Conservation (phyloP, 164 flowering plant genomes). For the Sedum album region DNA sequence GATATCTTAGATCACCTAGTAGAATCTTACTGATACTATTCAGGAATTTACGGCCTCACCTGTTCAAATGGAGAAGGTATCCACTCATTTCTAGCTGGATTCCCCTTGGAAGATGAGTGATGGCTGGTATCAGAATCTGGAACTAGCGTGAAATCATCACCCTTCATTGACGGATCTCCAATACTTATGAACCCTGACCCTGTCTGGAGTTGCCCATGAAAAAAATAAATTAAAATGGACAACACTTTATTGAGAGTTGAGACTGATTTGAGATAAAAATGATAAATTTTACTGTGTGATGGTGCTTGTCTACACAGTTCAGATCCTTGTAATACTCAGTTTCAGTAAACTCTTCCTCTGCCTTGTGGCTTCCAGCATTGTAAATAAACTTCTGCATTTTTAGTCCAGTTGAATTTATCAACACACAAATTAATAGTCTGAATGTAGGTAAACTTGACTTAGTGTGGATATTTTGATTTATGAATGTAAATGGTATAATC, state of each 20-base stretch:
- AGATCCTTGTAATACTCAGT: constrained; percentile 88
- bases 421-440: too few relatives aligned
- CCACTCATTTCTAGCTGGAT: constrained; percentile 96
- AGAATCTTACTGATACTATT: not conserved
- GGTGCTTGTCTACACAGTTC: constrained; percentile 61
- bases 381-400: constrained; percentile 43
- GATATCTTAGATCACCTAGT: constrained; percentile 23
- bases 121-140: constrained; percentile 21
- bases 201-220: constrained; percentile 31
- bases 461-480: too few relatives aligned
- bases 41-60: constrained; percentile 18
- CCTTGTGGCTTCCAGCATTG: constrained; percentile 24
- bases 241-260: too few relatives aligned
- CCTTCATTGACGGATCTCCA: constrained; percentile 26
- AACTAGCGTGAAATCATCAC: constrained; percentile 23
- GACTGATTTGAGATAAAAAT: too few relatives aligned
- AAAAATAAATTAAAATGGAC: not conserved
- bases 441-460: too few relatives aligned
- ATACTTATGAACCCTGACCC: constrained; percentile 79
- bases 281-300: constrained; percentile 35
- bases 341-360: constrained; percentile 61
- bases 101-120: constrained; percentile 54
- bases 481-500: too few relatives aligned
- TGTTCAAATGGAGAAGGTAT: constrained; percentile 42
- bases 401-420: not conserved